Evolutionary conservation across 257 asterid genomes (phyloP).

Genomic region (Cinchona pubescens): DNA sequence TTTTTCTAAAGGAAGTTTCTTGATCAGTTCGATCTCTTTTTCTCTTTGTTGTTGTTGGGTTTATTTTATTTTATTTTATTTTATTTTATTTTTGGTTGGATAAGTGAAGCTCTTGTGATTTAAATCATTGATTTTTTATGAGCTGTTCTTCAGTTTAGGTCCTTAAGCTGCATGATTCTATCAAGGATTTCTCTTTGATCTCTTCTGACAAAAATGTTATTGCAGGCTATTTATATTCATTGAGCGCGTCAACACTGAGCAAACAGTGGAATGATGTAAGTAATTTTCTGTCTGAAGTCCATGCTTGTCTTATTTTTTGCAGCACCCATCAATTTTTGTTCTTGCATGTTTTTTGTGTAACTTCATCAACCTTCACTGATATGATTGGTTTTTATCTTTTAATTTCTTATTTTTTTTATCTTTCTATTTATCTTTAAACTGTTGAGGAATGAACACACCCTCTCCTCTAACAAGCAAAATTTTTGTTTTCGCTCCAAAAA

Average conservation of each 20-base stretch:
- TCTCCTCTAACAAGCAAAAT: background rate
- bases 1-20: background rate
- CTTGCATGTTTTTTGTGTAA: background rate
- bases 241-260: conserved; percentile 86
- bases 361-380: background rate
- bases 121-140: background rate
- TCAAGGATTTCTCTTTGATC: background rate
- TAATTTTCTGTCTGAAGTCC: conserved; percentile 6
- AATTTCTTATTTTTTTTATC: no score
- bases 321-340: background rate
- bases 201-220: conserved; percentile 15
- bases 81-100: no score
- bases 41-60: no score
- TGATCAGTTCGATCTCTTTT: background rate
- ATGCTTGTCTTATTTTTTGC: background rate
- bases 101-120: background rate
- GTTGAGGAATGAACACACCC: background rate
- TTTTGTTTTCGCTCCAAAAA: background rate
- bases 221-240: conserved; percentile 83
- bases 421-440: background rate
- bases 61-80: no score
- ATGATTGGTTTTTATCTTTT: no score
- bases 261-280: conserved; percentile 83
- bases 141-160: background rate
- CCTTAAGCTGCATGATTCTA: background rate